These are phyloP conservation scores for Angomonas ambiguus DNA, from an alignment of 208 protist species.

Conservation along the genomic window DNA sequence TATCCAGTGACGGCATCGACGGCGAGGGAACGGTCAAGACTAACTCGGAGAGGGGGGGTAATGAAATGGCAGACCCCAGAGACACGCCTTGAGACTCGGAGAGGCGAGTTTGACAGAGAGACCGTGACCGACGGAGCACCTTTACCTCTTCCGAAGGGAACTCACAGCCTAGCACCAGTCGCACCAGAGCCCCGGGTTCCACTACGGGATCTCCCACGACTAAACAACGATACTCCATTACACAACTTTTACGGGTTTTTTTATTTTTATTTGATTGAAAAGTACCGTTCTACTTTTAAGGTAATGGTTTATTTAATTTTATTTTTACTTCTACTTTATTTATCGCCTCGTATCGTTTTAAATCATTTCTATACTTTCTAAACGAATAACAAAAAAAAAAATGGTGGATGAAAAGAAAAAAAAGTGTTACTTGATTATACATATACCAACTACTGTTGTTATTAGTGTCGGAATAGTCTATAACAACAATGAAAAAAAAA, in stretches of 20 bases:
- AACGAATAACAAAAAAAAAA: neutral
- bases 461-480: too few relatives aligned
- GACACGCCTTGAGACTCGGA: neutral
- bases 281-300: neutral
- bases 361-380: too few relatives aligned
- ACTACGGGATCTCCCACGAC: conserved; percentile 36
- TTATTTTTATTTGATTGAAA: neutral
- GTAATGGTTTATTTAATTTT: neutral
- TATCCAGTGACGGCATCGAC: conserved; percentile 43
- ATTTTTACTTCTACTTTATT: too few relatives aligned
- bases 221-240: conserved; percentile 56
- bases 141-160: conserved; percentile 22
- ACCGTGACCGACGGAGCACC: neutral
- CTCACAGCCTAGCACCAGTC: conserved; percentile 24
- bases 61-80: neutral
- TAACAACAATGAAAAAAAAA: too few relatives aligned
- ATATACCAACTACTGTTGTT: too few relatives aligned
- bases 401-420: too few relatives aligned
- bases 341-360: too few relatives aligned
- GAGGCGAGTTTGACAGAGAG: conserved; percentile 17
- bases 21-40: conserved; percentile 35
- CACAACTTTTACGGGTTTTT: neutral
- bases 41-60: neutral
- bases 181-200: conserved; percentile 34
- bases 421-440: conserved; percentile 6